phyloP scores from a whole-genome alignment of 768 basidiomycete species.

The Phanerochaete sordida region DNA sequence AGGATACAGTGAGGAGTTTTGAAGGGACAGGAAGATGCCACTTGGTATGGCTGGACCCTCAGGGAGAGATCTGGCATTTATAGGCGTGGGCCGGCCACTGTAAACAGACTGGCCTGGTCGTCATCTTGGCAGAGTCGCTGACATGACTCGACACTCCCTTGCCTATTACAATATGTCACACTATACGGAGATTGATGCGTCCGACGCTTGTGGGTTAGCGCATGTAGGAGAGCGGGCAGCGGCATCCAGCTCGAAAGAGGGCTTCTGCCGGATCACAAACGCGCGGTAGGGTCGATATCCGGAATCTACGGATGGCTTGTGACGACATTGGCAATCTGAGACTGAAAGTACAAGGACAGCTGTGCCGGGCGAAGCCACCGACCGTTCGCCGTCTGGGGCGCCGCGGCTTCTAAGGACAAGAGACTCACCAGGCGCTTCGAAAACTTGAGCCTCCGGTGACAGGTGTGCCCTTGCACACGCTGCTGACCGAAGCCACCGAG shows the following conservation, averaged over 20 bases:
- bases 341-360: background rate
- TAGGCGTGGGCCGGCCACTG: background rate
- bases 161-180: background rate
- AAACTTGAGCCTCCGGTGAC: background rate
- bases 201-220: background rate
- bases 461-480: background rate
- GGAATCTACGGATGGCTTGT: background rate
- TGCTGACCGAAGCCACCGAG: too few relatives aligned
- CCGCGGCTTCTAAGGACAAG: background rate
- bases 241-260: background rate
- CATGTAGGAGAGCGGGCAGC: background rate
- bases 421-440: background rate
- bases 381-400: background rate
- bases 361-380: background rate
- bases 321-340: background rate
- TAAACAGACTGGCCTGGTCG: background rate
- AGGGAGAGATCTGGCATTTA: too few relatives aligned
- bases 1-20: background rate
- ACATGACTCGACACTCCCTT: background rate
- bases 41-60: background rate
- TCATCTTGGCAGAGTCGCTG: background rate
- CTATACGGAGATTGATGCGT: background rate
- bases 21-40: background rate
- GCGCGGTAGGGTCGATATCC: background rate
- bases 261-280: background rate